A percentile compares a stretch with the other conserved stretches of the same genome.
Conservation (phyloP, 768 basidiomycete species). For the Trametes elegans region DNA sequence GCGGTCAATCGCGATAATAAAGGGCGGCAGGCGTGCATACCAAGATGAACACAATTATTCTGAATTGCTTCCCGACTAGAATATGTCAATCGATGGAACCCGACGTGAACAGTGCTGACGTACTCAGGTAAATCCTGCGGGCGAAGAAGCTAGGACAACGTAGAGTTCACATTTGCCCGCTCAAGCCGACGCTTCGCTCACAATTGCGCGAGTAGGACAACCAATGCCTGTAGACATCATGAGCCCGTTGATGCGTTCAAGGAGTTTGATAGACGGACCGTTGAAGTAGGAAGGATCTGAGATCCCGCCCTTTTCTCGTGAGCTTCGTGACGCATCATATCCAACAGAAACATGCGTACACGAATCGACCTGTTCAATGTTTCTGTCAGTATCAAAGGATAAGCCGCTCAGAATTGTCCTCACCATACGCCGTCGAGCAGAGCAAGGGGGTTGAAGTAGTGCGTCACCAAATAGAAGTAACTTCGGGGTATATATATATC, state of each 20-base stretch:
- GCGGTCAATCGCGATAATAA: neutral
- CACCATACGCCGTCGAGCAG: neutral
- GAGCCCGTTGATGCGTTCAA: too few species aligned
- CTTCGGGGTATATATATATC: neutral
- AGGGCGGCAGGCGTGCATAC: neutral
- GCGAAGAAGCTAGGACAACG: neutral
- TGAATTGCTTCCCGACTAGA: slow-evolving; percentile 7
- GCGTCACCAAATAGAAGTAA: slow-evolving; percentile 5
- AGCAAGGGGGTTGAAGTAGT: slow-evolving; percentile 3
- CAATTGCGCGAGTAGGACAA: slow-evolving; percentile 1
- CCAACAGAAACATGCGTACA: neutral
- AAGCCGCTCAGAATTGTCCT: too few species aligned
- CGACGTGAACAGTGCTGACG: neutral
- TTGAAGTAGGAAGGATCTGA: neutral
- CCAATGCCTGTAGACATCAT: neutral
- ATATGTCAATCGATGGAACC: neutral
- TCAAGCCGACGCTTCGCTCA: neutral
- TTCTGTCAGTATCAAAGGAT: neutral
- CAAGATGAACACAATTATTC: neutral
- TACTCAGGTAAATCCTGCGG: slow-evolving; percentile 8
- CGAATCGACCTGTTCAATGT: neutral
- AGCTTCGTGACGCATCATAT: neutral
- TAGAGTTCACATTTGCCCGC: too few species aligned
- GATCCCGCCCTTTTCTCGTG: neutral
- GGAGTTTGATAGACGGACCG: neutral